Evolutionary conservation across 768 basidiomycete species (phyloP), one percentile per base, ranked within the genome.

Genomic region (Fomitopsis pulvina): DNA sequence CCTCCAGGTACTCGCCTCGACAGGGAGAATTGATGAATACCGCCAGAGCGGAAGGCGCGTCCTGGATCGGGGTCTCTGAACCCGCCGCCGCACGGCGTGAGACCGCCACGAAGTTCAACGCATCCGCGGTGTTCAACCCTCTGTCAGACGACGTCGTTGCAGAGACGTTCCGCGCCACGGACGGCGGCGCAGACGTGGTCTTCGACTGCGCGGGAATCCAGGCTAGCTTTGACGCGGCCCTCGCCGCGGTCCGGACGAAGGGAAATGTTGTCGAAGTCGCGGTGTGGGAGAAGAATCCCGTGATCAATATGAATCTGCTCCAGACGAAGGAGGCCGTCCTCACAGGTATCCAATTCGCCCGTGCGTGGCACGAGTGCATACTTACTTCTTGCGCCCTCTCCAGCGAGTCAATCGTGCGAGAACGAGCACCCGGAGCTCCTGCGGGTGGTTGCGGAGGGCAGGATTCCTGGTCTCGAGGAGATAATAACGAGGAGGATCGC

Each of bases 191-290:
- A 9, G 71, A 75, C 50, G 62, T 75, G 40, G 72, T 66, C 3
- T 75, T 75, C 54, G 77, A 78, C 40, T 73, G 74, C 16, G 72
- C 74, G 3, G 75, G 76, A 0, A 54, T 67, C 2, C 71, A 74
- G 52, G 60, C 60, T 12, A 65, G 68, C 39, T 47, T 76, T 12
- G 66, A 70, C 29, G 54, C 64, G 6, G 71, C 68, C 7, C 56
- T 77, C 12, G 30, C 47, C 6, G 66, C 68, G 24, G 60, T 75
- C 9, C 66, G 69, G 21, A 60, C 70, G 0, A 56, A 70, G 28
- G 75, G 77, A 16, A 66, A 59, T 0, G 54, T 74, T 21, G 59
- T 74, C 14, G 71, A 71, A 50, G 62, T 77, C 16, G 72, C 74
- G 1, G 48, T 74, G 8, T 77, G 75, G 75, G 74, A 71, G 37